Conservation (phyloP, 257 asterid species). For the Capsicum rhomboideum region DNA sequence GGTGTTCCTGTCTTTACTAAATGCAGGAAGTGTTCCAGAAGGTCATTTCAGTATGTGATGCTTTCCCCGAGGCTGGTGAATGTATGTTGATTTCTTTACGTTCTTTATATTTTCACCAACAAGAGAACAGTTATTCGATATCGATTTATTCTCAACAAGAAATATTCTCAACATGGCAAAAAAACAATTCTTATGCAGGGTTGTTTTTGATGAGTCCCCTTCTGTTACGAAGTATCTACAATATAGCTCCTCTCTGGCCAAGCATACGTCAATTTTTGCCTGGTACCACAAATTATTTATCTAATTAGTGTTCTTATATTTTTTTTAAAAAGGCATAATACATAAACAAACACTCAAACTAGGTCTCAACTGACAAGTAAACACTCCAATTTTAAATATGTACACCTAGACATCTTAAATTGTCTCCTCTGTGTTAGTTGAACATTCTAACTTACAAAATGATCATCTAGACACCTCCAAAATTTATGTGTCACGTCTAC, state of each 20-base stretch:
- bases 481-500: too few relatives aligned
- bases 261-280: slow-evolving; percentile 33
- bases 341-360: too few relatives aligned
- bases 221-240: slow-evolving; percentile 33
- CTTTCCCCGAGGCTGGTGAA: slow-evolving; percentile 64
- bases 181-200: slow-evolving; percentile 37
- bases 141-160: too few relatives aligned
- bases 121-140: too few relatives aligned
- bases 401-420: too few relatives aligned
- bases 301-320: neutral
- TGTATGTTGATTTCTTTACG: slow-evolving; percentile 26
- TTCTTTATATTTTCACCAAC: neutral
- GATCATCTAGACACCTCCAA: too few relatives aligned
- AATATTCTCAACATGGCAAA: neutral
- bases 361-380: too few relatives aligned
- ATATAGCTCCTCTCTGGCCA: slow-evolving; percentile 24
- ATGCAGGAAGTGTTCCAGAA: slow-evolving; percentile 47
- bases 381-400: too few relatives aligned
- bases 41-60: slow-evolving; percentile 45
- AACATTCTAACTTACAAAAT: too few relatives aligned
- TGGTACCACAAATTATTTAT: slow-evolving; percentile 39
- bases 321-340: too few relatives aligned
- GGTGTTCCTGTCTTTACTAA: neutral
- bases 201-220: slow-evolving; percentile 41
- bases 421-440: too few relatives aligned